phyloP scores from a whole-genome alignment of 2,329 filamentous ascomycete genomes.

The Neopestalotiopsis sp. region DNA sequence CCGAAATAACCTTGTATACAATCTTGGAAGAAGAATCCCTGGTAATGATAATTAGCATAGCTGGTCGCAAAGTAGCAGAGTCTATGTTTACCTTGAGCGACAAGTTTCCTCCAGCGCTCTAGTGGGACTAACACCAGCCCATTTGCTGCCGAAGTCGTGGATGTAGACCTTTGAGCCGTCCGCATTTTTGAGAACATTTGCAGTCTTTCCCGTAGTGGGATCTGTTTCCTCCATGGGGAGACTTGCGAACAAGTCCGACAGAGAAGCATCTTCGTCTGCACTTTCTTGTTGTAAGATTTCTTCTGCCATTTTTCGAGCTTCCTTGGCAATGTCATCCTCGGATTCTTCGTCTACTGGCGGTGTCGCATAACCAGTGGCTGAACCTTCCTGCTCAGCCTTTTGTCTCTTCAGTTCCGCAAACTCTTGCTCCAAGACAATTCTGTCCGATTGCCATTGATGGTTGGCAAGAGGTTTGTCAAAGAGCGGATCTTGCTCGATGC shows the following conservation, averaged over 20 bases:
- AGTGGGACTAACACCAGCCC: slow-evolving; percentile 76
- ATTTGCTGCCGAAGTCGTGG: slow-evolving; percentile 80
- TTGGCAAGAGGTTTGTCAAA: slow-evolving; percentile 74
- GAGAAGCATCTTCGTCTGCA: slow-evolving; percentile 56
- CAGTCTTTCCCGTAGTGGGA: slow-evolving; percentile 61
- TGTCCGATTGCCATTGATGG: slow-evolving; percentile 66
- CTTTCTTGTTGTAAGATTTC: slow-evolving; percentile 62
- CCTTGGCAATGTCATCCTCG: slow-evolving; percentile 54
- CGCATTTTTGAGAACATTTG: slow-evolving; percentile 58
- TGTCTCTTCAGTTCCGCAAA: slow-evolving; percentile 56
- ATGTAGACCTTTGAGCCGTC: slow-evolving; percentile 65
- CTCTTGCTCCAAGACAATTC: slow-evolving; percentile 66
- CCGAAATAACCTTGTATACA: slow-evolving; percentile 72
- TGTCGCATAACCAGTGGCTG: slow-evolving; percentile 34
- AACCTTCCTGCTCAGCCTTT: slow-evolving; percentile 40
- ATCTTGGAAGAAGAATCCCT: slow-evolving; percentile 76
- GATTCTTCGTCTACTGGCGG: slow-evolving; percentile 31
- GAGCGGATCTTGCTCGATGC: slow-evolving; percentile 78
- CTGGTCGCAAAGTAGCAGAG: background rate
- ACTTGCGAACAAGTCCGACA: slow-evolving; percentile 63
- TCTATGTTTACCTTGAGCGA: slow-evolving; percentile 66
- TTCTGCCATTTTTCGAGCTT: slow-evolving; percentile 64
- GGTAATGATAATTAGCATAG: slow-evolving; percentile 18
- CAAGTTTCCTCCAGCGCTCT: slow-evolving; percentile 87
- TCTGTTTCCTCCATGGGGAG: slow-evolving; percentile 67